These are phyloP conservation scores for Fonsecaea multimorphosa DNA, from an alignment of 2,329 filamentous ascomycete genomes.

Conservation along the genomic window DNA sequence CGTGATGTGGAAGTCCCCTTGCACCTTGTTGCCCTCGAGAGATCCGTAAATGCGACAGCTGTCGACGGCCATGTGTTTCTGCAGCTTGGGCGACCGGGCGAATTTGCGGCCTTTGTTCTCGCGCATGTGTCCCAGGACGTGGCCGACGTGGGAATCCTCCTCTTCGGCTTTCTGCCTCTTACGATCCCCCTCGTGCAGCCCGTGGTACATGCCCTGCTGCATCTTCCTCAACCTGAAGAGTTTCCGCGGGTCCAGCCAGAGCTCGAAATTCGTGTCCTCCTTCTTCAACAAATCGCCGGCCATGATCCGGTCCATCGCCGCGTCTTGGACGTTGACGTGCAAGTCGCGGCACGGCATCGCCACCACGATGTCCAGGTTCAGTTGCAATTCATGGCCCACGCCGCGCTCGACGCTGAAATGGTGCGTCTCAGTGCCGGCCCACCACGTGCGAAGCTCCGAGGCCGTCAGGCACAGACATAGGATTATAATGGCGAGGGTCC, in stretches of 20 bases:
- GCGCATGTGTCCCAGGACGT: conserved; percentile 78
- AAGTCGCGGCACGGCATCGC: conserved; percentile 85
- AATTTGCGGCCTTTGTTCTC: conserved; percentile 70
- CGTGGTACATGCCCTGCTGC: conserved; percentile 60
- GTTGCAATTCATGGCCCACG: conserved; percentile 82
- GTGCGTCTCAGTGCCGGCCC: conserved; percentile 80
- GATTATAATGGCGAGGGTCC: conserved; percentile 81
- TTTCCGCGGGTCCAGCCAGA: conserved; percentile 62
- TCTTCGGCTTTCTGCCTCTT: conserved; percentile 55
- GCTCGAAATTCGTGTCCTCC: conserved; percentile 78
- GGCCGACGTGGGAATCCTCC: conserved; percentile 83
- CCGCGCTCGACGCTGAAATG: conserved; percentile 94
- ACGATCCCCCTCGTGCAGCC: conserved; percentile 68
- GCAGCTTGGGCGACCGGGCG: conserved; percentile 73
- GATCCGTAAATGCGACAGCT: conserved; percentile 90
- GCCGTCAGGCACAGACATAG: conserved; percentile 77
- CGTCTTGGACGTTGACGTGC: conserved; percentile 97
- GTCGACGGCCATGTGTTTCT: conserved; percentile 63
- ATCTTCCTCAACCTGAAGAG: conserved; percentile 58
- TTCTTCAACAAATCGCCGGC: conserved; percentile 75
- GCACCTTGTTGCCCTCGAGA: conserved; percentile 92
- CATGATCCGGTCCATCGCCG: conserved; percentile 86
- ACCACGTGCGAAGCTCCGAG: conserved; percentile 82
- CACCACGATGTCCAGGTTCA: conserved; percentile 94
- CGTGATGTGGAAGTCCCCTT: conserved; percentile 97